Evolutionary conservation across 2,329 filamentous ascomycete genomes (phyloP).

Genomic region (Talaromyces islandicus): DNA sequence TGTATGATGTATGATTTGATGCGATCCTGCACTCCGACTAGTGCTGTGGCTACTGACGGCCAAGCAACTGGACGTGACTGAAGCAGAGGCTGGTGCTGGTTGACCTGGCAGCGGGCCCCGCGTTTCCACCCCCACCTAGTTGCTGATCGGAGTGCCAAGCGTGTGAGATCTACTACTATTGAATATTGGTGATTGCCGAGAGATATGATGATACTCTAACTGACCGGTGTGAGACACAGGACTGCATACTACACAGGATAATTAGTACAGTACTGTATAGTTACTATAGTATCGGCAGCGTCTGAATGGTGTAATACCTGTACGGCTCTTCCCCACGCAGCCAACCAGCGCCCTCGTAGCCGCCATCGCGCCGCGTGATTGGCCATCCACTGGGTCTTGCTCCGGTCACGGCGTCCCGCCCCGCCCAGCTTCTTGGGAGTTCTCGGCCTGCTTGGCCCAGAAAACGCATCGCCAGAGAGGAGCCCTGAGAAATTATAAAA

Average conservation of each 20-base stretch:
- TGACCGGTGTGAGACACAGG: neutral
- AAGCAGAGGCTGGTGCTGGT: neutral
- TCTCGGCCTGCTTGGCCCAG: neutral
- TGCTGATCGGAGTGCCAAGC: neutral
- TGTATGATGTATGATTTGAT: no score
- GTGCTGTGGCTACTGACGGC: no score
- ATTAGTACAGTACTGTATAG: no score
- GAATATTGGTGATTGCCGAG: neutral
- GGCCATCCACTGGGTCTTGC: conserved; percentile 1
- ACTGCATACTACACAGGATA: no score
- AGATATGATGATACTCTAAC: neutral
- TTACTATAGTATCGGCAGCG: no score
- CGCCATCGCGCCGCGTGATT: neutral
- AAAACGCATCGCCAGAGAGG: neutral
- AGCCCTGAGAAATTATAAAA: neutral
- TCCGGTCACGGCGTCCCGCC: conserved; percentile 13
- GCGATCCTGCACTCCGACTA: neutral
- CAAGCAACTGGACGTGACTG: no score
- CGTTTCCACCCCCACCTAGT: neutral
- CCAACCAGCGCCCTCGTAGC: neutral
- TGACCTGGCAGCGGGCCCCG: neutral
- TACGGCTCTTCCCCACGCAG: neutral
- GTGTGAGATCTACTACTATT: neutral
- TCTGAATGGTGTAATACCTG: neutral
- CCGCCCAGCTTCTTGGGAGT: conserved; percentile 2